These are phyloP conservation scores for Coemansia interrupta DNA, from an alignment of 192 early-diverging fungal genomes.

Conservation along the genomic window DNA sequence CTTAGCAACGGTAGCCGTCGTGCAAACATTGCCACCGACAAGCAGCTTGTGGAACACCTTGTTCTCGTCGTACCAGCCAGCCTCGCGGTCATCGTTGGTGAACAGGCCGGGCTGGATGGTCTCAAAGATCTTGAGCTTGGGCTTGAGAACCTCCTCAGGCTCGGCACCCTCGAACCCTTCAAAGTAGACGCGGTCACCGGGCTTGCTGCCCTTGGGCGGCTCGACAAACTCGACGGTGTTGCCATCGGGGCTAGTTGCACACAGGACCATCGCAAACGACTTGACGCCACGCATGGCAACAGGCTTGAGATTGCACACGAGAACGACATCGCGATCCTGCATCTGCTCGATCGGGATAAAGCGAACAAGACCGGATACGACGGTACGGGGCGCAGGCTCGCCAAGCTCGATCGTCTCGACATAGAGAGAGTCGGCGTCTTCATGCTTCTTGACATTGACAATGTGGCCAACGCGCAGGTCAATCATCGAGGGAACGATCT, in stretches of 20 bases:
- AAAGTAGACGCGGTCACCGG: constrained; percentile 90
- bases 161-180: constrained; percentile 78
- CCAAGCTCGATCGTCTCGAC: constrained; percentile 93
- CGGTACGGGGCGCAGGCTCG: constrained; percentile 77
- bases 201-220: constrained; percentile 78
- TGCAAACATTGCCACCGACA: constrained; percentile 53
- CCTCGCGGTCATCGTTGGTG: constrained; percentile 65
- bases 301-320: constrained; percentile 94
- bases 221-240: constrained; percentile 86
- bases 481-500: constrained; percentile 72
- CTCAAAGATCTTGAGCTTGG: constrained; percentile 99
- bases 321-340: constrained; percentile 64
- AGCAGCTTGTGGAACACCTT: constrained; percentile 54
- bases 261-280: constrained; percentile 93
- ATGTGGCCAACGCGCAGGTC: constrained; percentile 94
- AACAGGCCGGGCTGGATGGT: constrained; percentile 87
- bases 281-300: constrained; percentile 91
- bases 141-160: constrained; percentile 89
- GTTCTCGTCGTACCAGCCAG: constrained; percentile 59
- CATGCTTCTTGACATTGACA: constrained; percentile 76
- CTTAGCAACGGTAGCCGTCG: constrained; percentile 60
- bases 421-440: constrained; percentile 94
- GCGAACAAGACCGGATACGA: constrained; percentile 91
- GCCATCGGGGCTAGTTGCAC: constrained; percentile 80
- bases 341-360: constrained; percentile 89